Percentiles rank a stretch among this genome's conserved stretches.
phyloP scores from a whole-genome alignment of 2,329 filamentous ascomycete species.

The Fusarium domesticum region DNA sequence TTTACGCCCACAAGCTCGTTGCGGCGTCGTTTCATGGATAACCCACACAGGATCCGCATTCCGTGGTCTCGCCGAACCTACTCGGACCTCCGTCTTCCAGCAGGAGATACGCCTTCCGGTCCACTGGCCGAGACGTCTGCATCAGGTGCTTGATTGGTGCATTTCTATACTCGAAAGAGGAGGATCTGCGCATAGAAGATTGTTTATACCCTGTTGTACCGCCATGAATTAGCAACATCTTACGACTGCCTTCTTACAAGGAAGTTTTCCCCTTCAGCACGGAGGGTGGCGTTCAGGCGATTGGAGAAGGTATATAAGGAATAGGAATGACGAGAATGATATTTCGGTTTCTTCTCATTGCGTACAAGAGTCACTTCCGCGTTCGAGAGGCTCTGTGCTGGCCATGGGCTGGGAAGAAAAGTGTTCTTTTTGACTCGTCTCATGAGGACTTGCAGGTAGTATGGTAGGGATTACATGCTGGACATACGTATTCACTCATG shows the following conservation, averaged over 20 bases:
- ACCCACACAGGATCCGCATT: slow-evolving; percentile 10
- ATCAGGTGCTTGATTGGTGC: slow-evolving; percentile 5
- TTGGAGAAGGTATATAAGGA: slow-evolving; percentile 9
- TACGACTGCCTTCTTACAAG: slow-evolving; percentile 1
- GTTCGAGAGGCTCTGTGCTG: too few species aligned
- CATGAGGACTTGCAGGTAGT: too few species aligned
- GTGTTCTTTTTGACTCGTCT: too few species aligned
- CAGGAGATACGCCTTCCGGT: slow-evolving; percentile 30
- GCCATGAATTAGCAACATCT: slow-evolving; percentile 7
- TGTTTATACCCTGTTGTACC: not conserved
- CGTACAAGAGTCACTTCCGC: too few species aligned
- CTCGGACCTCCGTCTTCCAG: slow-evolving; percentile 42
- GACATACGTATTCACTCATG: too few species aligned
- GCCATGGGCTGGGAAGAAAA: too few species aligned
- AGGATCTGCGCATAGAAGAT: too few species aligned
- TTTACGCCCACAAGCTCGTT: slow-evolving; percentile 10
- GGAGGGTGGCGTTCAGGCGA: slow-evolving; percentile 26
- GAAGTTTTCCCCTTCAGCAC: slow-evolving; percentile 10
- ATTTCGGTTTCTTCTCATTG: slow-evolving; percentile 8
- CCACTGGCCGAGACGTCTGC: slow-evolving; percentile 22
- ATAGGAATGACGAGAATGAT: slow-evolving; percentile 14
- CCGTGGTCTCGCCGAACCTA: slow-evolving; percentile 24
- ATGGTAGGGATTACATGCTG: too few species aligned
- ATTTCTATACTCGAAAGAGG: not conserved
- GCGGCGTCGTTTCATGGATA: slow-evolving; percentile 19